Evolutionary conservation across 164 flowering plant species (phyloP), one percentile per base, ranked within the genome.

Genomic region (Brasenia schreberi): DNA sequence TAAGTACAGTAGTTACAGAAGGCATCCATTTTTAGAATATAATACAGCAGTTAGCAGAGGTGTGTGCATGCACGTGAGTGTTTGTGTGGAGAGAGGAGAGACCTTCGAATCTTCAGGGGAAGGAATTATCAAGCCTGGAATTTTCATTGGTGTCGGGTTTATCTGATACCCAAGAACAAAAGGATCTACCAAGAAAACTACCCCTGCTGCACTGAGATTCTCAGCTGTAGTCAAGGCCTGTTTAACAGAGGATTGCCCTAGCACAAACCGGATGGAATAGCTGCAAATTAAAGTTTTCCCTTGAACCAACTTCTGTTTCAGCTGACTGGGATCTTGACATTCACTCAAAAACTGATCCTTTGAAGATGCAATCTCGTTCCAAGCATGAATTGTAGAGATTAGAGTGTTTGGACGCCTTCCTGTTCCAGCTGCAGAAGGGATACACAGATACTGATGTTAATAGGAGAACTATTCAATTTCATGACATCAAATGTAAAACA

Each of bases 51-150:
- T n/a, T n/a, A n/a, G n/a, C n/a, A n/a, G n/a, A n/a, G n/a, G n/a
- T n/a, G n/a, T n/a, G n/a, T n/a, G n/a, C n/a, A n/a, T n/a, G n/a
- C n/a, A n/a, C n/a, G n/a, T n/a, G n/a, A n/a, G n/a, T n/a, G n/a
- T n/a, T n/a, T n/a, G n/a, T n/a, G n/a, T n/a, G n/a, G n/a, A n/a
- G n/a, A n/a, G n/a, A n/a, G n/a, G n/a, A 45, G 53, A 45, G 63
- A 93, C 98, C 96, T 94, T 89, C 68, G 97, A 91, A 83, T 89
- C 95, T 60, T 84, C 82, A 16, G 96, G 76, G 17, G 99, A 84
- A 64, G 96, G 82, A 72, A 94, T 84, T 68, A 94, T 81, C 61
- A 94, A 76, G 52, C 96, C 97, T 44, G 99, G 89, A 63, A 91
- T 66, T 45, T 69, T 73, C 99, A 94, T 81, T 19, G 99, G 97